Base-by-base conservation (phyloP, 805 yeast species). In the Kodamaea sagamina region DNA sequence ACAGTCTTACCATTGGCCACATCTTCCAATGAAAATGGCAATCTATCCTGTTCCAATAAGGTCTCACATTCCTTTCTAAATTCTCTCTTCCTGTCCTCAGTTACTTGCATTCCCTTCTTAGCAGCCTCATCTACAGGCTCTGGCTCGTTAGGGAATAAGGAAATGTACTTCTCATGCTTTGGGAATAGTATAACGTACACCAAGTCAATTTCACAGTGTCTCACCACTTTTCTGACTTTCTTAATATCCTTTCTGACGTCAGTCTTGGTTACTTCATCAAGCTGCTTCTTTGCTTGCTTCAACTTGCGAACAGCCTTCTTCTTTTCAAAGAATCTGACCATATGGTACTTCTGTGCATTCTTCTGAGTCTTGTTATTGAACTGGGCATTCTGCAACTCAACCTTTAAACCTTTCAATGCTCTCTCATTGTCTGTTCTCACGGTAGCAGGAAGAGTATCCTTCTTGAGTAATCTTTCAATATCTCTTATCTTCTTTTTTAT, bases 261-360 rank as follows among this genome's bases (percentile, higher is more conserved):
- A 6, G 60, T 54, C 40, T 62, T 55, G 24, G 58, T 40, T 16
- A 65, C 67, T 21, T 67, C 72, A 5, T 65, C 67, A 24, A 68
- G 49, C 9, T 61, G 57, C 35, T 68, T 72, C 36, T 54, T 57
- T 2, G 79, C 77, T 43, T 69, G 75, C 50, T 83, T 85, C 57
- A 86, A 79, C 45, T 71, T 77, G 58, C 96, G 77, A 18, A 79
- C 52, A 0, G 96, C 93, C 73, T 89, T 90, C 67, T 89, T 88
- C 58, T 77, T 80, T 63, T 90, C 98, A 49, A 93, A 88, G 59
- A 93, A 93, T 51, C 92, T 77, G 38, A 93, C 89, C 90, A 89
- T 89, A 59, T 89, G 97, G 61, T 93, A 93, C 65, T 84, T 86
- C 52, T 81, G 77, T 9, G 88, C 79, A 29, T 72, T 65, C 41